A percentile compares a stretch with the other conserved stretches of the same genome.
Conservation (phyloP, 78 protist species). For the Pigoraptor vietnamica region DNA sequence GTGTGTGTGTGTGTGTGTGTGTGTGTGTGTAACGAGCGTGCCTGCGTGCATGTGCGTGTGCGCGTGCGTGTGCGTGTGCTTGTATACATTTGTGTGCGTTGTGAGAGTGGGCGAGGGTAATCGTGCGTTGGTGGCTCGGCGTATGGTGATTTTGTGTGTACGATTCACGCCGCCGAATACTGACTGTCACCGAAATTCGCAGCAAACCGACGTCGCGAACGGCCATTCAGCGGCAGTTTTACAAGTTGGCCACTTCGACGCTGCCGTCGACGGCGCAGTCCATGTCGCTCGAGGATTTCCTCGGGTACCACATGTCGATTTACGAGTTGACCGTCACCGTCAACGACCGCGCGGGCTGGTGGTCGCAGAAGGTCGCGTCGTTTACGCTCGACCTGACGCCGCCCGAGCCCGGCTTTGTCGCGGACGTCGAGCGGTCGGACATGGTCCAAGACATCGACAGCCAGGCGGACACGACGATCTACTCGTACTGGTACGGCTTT, state of each 20-base stretch:
- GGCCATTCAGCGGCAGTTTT: not conserved
- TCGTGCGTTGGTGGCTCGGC: no score
- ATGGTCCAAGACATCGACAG: not conserved
- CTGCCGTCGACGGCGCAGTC: not conserved
- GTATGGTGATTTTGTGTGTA: no score
- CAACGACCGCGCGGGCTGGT: not conserved
- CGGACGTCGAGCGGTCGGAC: not conserved
- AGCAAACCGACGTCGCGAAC: not conserved
- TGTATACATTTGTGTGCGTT: no score
- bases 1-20: no score
- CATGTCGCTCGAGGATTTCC: not conserved
- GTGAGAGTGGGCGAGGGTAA: no score
- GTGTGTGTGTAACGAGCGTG: no score
- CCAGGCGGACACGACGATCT: not conserved
- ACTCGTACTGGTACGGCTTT: not conserved
- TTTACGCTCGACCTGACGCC: not conserved
- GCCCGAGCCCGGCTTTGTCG: constrained; percentile 1
- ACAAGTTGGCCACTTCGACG: not conserved
- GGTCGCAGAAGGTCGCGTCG: not conserved
- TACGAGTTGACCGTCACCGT: not conserved
- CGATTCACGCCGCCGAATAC: no score
- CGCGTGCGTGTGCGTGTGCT: no score
- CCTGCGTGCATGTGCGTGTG: no score
- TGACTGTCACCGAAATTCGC: no score
- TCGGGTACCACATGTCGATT: not conserved